phyloP scores from a whole-genome alignment of 805 yeast genomes.

The Candida tibetensis region DNA sequence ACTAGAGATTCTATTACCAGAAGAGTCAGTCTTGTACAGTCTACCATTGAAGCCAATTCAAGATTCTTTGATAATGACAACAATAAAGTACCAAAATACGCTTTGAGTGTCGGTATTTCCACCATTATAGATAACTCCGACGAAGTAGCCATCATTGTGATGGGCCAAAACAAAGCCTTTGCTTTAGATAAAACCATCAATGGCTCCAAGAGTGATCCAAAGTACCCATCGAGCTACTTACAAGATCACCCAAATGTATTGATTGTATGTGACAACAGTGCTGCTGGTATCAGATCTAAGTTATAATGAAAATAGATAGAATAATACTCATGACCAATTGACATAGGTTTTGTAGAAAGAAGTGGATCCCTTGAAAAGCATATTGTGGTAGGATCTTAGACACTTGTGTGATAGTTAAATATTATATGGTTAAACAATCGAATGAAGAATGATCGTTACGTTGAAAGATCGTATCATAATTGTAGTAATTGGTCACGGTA shows the following conservation, averaged over 20 bases:
- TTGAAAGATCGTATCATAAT: no score
- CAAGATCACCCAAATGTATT: constrained; percentile 45
- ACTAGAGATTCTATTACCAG: constrained; percentile 45
- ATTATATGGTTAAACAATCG: no score
- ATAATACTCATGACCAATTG: no score
- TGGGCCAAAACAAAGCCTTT: constrained; percentile 45
- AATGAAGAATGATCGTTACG: no score
- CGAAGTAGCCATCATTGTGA: constrained; percentile 50
- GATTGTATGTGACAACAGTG: constrained; percentile 48
- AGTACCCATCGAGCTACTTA: constrained; percentile 50
- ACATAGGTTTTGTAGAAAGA: no score
- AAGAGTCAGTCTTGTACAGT: constrained; percentile 43
- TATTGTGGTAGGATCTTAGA: no score
- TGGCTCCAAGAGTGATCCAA: constrained; percentile 36
- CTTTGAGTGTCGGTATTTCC: constrained; percentile 56
- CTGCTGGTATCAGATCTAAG: constrained; percentile 38
- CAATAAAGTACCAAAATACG: constrained; percentile 48
- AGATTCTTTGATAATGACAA: constrained; percentile 49
- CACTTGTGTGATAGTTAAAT: no score
- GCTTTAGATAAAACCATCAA: constrained; percentile 47
- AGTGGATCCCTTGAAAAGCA: no score
- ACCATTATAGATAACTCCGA: constrained; percentile 55
- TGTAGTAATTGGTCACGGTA: no score
- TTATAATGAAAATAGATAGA: constrained; percentile 27
- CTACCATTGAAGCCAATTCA: constrained; percentile 52